Evolutionary conservation across 2,329 filamentous ascomycete species (phyloP), one percentile per base, ranked within the genome.

Genomic region (Zymoseptoria brevis): DNA sequence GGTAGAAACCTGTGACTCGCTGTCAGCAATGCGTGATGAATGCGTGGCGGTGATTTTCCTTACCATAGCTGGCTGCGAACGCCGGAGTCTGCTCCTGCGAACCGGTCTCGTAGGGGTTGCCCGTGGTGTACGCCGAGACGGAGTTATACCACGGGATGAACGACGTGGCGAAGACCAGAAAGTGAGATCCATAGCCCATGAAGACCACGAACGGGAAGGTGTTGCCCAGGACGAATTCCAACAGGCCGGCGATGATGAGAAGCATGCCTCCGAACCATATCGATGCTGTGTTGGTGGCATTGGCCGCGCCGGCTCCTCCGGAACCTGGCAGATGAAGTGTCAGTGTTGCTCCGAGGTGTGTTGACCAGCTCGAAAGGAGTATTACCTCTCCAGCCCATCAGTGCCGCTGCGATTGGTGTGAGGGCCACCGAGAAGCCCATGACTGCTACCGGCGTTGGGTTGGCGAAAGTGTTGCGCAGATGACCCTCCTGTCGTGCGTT

Each of bases 191-290:
- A 50, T 65, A 68, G 29, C 59, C 61, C 56, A 64, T 26, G 45
- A 71, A 71, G 7, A 69, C 67, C 49, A 70, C 60, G 29, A 59
- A 63, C 1, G 66, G 62, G 30, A 70, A 70, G 16, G 67, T 70
- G 30, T 74, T 74, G 48, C 72, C 71, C n/a, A 74, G 62, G 50
- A 75, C 55, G 55, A 73, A 74, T 55, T 74, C 71, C 29, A 72
- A 67, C 13, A 74, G 56, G n/a, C 67, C 65, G 19, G 68, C 69
- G 50, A 74, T 49, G n/a, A 70, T 57, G 64, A 74, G 67, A 8
- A 73, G 65, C 16, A 73, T 58, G 50, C 72, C 72, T 50, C 72
- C 72, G 53, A 75, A 60, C 67, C 70, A 69, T 53, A 71, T 60
- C 3, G 68, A 69, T 3, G 69, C 63, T 29, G 60, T 60, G n/a